These are phyloP conservation scores for Aspergillus chevalieri DNA, from an alignment of 2,329 filamentous ascomycete genomes.

Conservation along the genomic window DNA sequence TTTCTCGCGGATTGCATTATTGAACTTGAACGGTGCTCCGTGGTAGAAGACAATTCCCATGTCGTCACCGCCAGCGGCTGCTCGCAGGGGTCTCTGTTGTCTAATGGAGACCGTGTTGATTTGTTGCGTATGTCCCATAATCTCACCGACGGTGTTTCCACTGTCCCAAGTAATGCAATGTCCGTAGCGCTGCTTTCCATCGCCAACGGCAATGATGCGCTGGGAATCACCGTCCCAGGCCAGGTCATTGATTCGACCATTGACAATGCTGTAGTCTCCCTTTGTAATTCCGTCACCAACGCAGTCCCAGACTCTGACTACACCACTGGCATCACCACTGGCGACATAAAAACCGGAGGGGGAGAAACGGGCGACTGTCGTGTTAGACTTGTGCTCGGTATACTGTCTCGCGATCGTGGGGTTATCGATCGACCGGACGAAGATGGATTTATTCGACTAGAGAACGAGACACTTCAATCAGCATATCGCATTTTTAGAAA, in stretches of 20 bases:
- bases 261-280: constrained; percentile 91
- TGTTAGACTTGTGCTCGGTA: constrained; percentile 79
- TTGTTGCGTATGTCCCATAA: constrained; percentile 81
- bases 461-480: not conserved
- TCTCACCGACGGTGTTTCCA: constrained; percentile 92
- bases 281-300: constrained; percentile 82
- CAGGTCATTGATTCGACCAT: constrained; percentile 89
- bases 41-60: constrained; percentile 86
- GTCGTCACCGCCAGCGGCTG: constrained; percentile 87
- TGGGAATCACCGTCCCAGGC: constrained; percentile 97
- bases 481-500: not conserved
- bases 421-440: constrained; percentile 88
- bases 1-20: constrained; percentile 67
- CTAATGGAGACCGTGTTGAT: constrained; percentile 89
- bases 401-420: constrained; percentile 83
- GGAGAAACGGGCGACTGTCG: constrained; percentile 88
- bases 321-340: constrained; percentile 78
- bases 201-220: constrained; percentile 90
- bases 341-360: constrained; percentile 94
- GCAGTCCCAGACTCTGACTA: constrained; percentile 85
- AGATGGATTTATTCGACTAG: constrained; percentile 92
- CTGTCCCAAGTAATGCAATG: constrained; percentile 93
- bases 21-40: constrained; percentile 93
- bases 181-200: constrained; percentile 88
- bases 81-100: constrained; percentile 81